Percentiles rank a stretch among this genome's conserved stretches.
These are phyloP conservation scores for Huntiella bhutanensis DNA, from an alignment of 2,329 filamentous ascomycete genomes.

Conservation along the genomic window DNA sequence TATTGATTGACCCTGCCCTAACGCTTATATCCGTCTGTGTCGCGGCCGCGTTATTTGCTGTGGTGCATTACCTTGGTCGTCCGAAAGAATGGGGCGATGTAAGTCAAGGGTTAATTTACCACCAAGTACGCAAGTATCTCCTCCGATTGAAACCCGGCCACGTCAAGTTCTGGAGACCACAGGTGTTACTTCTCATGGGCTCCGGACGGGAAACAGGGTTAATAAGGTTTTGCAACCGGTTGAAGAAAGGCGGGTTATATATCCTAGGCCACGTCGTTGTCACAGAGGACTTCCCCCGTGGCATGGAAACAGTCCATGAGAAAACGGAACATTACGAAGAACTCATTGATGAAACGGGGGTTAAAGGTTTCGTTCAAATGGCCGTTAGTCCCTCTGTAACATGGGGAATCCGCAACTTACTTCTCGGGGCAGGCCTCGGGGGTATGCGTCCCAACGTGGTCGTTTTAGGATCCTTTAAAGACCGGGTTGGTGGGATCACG, in stretches of 20 bases:
- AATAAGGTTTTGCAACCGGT: conserved; percentile 77
- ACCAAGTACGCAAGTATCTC: conserved; percentile 73
- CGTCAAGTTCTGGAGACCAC: conserved; percentile 84
- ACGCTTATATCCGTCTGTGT: conserved; percentile 57
- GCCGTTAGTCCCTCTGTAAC: conserved; percentile 65
- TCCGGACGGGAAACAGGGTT: conserved; percentile 69
- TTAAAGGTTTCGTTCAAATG: conserved; percentile 80
- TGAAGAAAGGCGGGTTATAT: conserved; percentile 75
- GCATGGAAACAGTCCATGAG: conserved; percentile 33
- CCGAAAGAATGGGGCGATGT: conserved; percentile 85
- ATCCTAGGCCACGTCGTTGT: conserved; percentile 79
- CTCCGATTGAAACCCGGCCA: conserved; percentile 70
- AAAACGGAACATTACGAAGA: conserved; percentile 32
- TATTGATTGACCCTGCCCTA: conserved; percentile 71
- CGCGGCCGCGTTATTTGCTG: conserved; percentile 56
- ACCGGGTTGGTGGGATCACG: conserved; percentile 46
- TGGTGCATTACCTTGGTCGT: conserved; percentile 72
- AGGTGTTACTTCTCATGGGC: conserved; percentile 70
- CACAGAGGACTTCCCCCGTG: conserved; percentile 58
- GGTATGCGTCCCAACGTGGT: conserved; percentile 84
- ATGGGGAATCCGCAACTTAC: conserved; percentile 71
- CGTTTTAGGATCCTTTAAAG: conserved; percentile 61
- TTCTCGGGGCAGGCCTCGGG: conserved; percentile 62
- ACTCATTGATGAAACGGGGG: conserved; percentile 58
- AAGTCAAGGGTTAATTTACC: conserved; percentile 70